These are phyloP conservation scores for Gaertneriomyces sp. DNA, from an alignment of 192 early-diverging fungal genomes.

Conservation along the genomic window DNA sequence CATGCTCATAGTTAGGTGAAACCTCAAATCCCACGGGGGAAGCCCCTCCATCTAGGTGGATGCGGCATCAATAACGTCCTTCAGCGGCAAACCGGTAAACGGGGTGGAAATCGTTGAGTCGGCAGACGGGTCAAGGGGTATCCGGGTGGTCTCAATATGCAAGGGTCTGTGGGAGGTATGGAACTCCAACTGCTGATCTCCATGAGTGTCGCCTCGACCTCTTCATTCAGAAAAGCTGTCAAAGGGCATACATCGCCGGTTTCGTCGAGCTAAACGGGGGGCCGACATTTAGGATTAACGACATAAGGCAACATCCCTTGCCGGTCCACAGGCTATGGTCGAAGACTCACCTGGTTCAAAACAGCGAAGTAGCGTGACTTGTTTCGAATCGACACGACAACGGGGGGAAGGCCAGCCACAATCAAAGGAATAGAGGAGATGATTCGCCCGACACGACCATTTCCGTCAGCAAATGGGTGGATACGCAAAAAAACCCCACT, in stretches of 20 bases:
- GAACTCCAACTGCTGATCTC: too few relatives aligned
- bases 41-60: too few relatives aligned
- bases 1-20: too few relatives aligned
- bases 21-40: too few relatives aligned
- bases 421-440: constrained; percentile 19
- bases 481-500: constrained; percentile 11
- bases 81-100: neutral
- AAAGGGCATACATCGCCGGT: constrained; percentile 3
- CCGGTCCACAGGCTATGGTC: too few relatives aligned
- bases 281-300: too few relatives aligned
- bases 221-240: constrained; percentile 1
- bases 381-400: neutral
- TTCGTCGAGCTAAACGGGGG: too few relatives aligned
- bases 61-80: constrained; percentile 5
- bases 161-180: too few relatives aligned
- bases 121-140: neutral
- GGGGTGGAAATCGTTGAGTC: neutral
- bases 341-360: neutral
- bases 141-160: neutral
- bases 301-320: too few relatives aligned
- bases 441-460: constrained; percentile 14
- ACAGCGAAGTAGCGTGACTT: constrained; percentile 10
- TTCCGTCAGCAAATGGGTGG: constrained; percentile 22
- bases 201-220: constrained; percentile 6
- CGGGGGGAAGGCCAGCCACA: constrained; percentile 7